A percentile compares a stretch with the other conserved stretches of the same genome.
Evolutionary conservation across 2,329 filamentous ascomycete genomes (phyloP).

Genomic region (Chrysoporthe cubensis): DNA sequence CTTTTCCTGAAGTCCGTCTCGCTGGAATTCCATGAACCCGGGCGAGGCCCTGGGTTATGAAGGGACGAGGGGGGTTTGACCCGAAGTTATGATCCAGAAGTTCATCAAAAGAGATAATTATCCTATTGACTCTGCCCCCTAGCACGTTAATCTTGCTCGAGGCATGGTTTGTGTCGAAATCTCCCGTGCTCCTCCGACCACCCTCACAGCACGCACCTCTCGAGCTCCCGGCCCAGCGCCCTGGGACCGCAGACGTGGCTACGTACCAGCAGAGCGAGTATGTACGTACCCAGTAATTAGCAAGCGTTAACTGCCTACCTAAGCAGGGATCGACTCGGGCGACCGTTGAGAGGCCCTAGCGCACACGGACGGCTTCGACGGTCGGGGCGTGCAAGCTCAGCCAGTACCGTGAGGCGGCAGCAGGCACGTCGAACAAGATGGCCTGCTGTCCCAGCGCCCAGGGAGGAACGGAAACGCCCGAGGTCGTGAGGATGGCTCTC

Average conservation of each 20-base stretch:
- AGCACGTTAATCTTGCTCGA: neutral
- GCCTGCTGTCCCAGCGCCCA: too few species aligned
- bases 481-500: neutral
- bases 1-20: neutral
- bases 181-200: neutral
- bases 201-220: neutral
- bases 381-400: too few species aligned
- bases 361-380: too few species aligned
- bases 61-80: neutral
- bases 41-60: neutral
- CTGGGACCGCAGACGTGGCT: neutral
- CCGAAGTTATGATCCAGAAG: neutral
- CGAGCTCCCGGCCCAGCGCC: neutral
- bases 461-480: too few species aligned
- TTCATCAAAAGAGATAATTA: too few species aligned
- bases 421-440: too few species aligned
- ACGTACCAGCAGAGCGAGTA: neutral
- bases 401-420: too few species aligned
- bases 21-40: neutral
- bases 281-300: too few species aligned
- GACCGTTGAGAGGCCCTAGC: too few species aligned
- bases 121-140: neutral
- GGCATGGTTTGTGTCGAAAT: slow-evolving; percentile 5
- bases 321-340: neutral
- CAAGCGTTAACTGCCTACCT: too few species aligned